Evolutionary conservation across 345 rosid species (phyloP).

Genomic region (Brassica rapa): DNA sequence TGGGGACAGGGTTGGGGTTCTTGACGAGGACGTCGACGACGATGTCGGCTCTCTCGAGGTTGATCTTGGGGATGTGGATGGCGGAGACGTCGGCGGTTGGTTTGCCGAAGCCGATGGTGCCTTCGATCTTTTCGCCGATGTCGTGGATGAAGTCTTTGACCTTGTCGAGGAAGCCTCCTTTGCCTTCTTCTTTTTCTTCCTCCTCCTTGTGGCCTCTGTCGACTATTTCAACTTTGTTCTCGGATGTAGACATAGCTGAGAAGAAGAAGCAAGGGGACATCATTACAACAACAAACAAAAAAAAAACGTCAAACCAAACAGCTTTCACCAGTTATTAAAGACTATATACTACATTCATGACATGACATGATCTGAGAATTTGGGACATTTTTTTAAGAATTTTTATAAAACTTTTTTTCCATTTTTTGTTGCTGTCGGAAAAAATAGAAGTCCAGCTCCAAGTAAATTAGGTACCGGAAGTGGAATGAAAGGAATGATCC

Average conservation of each 20-base stretch:
- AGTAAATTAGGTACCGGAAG: no score
- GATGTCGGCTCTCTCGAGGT: slow-evolving; percentile 79
- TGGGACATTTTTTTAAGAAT: no score
- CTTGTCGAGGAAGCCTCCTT: slow-evolving; percentile 86
- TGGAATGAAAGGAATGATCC: no score
- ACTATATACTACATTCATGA: no score
- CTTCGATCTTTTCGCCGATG: slow-evolving; percentile 95
- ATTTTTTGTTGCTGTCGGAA: no score
- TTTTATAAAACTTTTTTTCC: no score
- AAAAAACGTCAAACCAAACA: background rate
- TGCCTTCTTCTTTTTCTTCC: slow-evolving; percentile 55
- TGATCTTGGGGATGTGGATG: slow-evolving; percentile 75
- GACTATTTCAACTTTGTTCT: slow-evolving; percentile 49
- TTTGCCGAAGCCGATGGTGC: slow-evolving; percentile 86
- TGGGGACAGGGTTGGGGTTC: slow-evolving; percentile 91
- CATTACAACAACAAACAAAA: background rate
- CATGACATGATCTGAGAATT: no score
- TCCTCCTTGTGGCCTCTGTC: slow-evolving; percentile 52
- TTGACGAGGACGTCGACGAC: slow-evolving; percentile 82
- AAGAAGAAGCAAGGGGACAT: background rate
- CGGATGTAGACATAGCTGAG: slow-evolving; percentile 58
- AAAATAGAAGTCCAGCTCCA: no score
- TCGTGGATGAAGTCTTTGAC: slow-evolving; percentile 95
- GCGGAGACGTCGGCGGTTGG: slow-evolving; percentile 91
- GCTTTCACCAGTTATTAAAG: background rate